Conservation (phyloP, 495 filamentous ascomycete genomes). For the Cenococcum geophilum region DNA sequence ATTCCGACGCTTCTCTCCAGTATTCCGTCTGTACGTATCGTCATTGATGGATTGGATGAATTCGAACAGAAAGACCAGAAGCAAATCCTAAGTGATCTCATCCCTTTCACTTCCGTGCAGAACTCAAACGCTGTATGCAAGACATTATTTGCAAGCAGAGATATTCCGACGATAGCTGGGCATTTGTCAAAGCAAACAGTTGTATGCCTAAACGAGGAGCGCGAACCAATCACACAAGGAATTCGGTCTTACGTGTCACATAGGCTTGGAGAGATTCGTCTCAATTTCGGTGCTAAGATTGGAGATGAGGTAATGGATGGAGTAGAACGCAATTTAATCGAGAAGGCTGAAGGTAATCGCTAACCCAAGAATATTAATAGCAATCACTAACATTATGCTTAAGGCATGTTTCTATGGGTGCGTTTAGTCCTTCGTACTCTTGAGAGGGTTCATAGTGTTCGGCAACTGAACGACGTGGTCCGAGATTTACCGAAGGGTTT, state of each 20-base stretch:
- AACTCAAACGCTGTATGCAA: no score
- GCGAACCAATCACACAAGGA: no score
- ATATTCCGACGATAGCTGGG: no score
- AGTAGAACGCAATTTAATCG: not conserved
- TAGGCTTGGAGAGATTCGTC: no score
- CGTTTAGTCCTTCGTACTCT: not conserved
- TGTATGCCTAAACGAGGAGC: not conserved
- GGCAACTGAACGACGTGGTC: no score
- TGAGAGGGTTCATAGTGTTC: not conserved
- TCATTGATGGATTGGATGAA: slow-evolving; percentile 20
- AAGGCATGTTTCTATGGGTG: slow-evolving; percentile 12
- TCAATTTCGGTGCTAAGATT: no score
- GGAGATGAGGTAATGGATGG: no score
- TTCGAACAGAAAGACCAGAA: not conserved
- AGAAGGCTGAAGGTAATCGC: slow-evolving; percentile 1
- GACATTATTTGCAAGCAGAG: no score
- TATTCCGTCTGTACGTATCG: not conserved
- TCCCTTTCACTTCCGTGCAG: not conserved
- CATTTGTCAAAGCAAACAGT: not conserved
- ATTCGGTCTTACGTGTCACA: no score
- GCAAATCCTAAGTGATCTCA: not conserved
- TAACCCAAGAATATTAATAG: not conserved
- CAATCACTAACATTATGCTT: not conserved
- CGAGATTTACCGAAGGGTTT: no score
- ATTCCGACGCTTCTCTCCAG: not conserved